Percentiles rank a stretch among this genome's conserved stretches.
phyloP scores from a whole-genome alignment of 2,329 filamentous ascomycete genomes.

The Botrytis squamosa region DNA sequence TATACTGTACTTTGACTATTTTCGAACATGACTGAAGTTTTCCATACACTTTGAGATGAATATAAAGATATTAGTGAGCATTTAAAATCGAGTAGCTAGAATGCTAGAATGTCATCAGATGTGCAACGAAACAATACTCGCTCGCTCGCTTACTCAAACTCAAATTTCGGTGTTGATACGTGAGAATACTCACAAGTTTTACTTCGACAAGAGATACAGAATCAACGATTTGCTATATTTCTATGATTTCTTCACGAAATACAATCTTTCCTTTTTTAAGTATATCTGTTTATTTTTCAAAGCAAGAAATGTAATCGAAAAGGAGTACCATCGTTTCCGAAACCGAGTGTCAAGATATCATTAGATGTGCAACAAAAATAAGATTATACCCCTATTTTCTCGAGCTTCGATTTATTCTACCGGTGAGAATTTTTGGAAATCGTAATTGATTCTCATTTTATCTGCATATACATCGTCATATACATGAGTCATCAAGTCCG shows the following conservation, averaged over 20 bases:
- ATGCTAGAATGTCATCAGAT: background rate
- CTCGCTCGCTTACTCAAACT: background rate
- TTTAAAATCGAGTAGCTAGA: background rate
- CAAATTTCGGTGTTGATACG: background rate
- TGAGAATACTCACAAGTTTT: background rate
- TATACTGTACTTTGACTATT: background rate
- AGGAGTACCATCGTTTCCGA: rapidly evolving
- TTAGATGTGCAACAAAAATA: background rate
- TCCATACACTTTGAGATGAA: background rate
- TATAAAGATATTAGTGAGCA: background rate
- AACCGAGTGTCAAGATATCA: background rate
- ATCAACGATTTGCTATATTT: background rate
- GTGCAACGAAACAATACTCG: background rate
- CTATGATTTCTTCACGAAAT: rapidly evolving
- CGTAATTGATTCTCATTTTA: background rate
- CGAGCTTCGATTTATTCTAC: background rate
- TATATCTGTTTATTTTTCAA: background rate
- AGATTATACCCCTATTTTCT: background rate
- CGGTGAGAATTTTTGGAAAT: background rate
- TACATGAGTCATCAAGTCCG: background rate
- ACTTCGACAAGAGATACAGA: background rate
- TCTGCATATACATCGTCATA: no score
- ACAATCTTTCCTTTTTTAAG: background rate
- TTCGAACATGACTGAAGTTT: background rate
- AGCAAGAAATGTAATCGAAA: background rate